Percentiles rank a stretch among this genome's conserved stretches.
phyloP scores from a whole-genome alignment of 306 rosid species.

The Leucaena leucocephala region DNA sequence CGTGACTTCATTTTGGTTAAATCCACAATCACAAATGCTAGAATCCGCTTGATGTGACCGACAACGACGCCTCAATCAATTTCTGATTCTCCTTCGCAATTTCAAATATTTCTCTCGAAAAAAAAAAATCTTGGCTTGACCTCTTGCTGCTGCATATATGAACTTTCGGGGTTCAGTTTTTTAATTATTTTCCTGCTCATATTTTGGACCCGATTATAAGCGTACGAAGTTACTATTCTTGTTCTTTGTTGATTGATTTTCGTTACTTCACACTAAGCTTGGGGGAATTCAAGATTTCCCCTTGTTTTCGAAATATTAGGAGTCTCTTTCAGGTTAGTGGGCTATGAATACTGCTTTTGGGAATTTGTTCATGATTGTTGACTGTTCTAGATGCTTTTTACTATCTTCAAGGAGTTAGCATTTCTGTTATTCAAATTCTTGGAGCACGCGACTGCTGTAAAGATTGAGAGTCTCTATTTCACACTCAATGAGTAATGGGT shows the following conservation, averaged over 20 bases:
- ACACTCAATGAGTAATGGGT: neutral
- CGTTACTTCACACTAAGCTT: slow-evolving; percentile 44
- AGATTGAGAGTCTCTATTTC: neutral
- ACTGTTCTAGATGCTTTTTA: neutral
- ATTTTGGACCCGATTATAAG: neutral
- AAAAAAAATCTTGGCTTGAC: neutral
- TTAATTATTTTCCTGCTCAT: neutral
- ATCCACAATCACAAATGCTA: neutral
- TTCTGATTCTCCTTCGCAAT: no score
- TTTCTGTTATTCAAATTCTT: neutral
- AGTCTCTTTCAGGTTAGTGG: slow-evolving; percentile 58
- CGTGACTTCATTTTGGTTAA: neutral
- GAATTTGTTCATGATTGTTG: neutral
- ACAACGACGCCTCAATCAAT: neutral
- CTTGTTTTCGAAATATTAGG: slow-evolving; percentile 43
- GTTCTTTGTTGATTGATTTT: slow-evolving; percentile 22
- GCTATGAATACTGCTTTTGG: neutral
- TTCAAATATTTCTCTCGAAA: neutral
- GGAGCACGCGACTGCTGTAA: neutral
- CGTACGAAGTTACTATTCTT: neutral
- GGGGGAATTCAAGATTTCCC: slow-evolving; percentile 63
- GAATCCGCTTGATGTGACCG: neutral
- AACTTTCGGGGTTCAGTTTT: neutral
- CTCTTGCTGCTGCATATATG: neutral
- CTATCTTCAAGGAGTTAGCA: neutral